A percentile compares a stretch with the other conserved stretches of the same genome.
Conservation (phyloP, 257 asterid genomes). For the Penstemon newberryi region DNA sequence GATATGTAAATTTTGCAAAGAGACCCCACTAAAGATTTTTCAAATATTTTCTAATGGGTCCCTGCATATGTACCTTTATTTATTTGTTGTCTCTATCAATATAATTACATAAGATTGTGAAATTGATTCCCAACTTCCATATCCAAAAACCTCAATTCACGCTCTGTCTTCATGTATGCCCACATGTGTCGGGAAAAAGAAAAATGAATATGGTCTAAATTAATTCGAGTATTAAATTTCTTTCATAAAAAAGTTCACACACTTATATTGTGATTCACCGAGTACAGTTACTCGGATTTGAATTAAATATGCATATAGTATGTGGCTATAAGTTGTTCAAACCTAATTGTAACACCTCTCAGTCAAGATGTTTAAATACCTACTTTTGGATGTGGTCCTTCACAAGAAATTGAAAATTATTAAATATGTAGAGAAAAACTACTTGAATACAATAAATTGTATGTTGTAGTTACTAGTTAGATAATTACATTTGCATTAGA, state of each 20-base stretch:
- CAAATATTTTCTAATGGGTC: constrained; percentile 45
- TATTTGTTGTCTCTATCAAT: constrained; percentile 44
- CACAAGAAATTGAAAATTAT: constrained; percentile 12
- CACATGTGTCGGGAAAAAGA: constrained; percentile 9
- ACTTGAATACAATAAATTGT: not conserved
- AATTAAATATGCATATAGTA: not conserved
- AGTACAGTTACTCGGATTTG: too few species aligned
- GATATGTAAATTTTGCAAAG: constrained; percentile 44
- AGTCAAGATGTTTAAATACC: constrained; percentile 29
- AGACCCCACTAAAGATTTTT: constrained; percentile 44
- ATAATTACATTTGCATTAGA: constrained; percentile 16
- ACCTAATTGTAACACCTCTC: constrained; percentile 20
- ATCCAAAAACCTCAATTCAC: constrained; percentile 37
- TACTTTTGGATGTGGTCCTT: constrained; percentile 32
- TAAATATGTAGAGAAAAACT: not conserved
- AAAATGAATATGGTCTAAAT: not conserved
- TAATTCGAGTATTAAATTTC: not conserved
- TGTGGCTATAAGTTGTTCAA: constrained; percentile 22
- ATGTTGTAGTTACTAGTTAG: constrained; percentile 3
- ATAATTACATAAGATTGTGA: constrained; percentile 39
- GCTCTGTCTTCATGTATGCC: constrained; percentile 34
- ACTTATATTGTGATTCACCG: not conserved
- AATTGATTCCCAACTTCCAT: constrained; percentile 39
- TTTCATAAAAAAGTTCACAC: constrained; percentile 8
- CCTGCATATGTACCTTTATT: constrained; percentile 38